Conservation (phyloP, 2,329 filamentous ascomycete species). For the Talaromyces verruculosus region DNA sequence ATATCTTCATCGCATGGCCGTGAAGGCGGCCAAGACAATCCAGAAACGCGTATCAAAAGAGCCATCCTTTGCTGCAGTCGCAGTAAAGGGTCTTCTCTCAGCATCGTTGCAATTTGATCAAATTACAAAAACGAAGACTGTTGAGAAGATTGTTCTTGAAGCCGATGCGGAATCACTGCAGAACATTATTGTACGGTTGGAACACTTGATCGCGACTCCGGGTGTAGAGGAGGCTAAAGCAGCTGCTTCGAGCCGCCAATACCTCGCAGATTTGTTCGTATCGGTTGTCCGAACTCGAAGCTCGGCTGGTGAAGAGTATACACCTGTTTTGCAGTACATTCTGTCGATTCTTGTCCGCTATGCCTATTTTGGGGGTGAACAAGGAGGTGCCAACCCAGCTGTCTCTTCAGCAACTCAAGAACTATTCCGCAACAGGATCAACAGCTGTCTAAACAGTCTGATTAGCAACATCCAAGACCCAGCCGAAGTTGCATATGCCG, state of each 20-base stretch:
- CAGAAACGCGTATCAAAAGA: conserved; percentile 63
- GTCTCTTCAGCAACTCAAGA: conserved; percentile 51
- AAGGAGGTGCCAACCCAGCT: conserved; percentile 34
- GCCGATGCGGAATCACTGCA: conserved; percentile 53
- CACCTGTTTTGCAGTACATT: conserved; percentile 46
- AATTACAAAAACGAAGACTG: conserved; percentile 78
- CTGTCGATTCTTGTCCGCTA: conserved; percentile 50
- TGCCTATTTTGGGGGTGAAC: conserved; percentile 50
- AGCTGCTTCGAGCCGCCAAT: conserved; percentile 49
- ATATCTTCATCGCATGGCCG: conserved; percentile 75
- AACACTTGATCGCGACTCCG: conserved; percentile 48
- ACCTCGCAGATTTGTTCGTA: conserved; percentile 55
- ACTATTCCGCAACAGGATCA: conserved; percentile 56
- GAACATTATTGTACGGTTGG: conserved; percentile 56
- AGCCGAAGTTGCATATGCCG: conserved; percentile 39
- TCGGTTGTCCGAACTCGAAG: conserved; percentile 47
- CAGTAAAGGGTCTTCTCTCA: conserved; percentile 66
- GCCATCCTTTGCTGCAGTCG: conserved; percentile 58
- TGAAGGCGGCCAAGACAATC: conserved; percentile 71
- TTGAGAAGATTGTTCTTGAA: conserved; percentile 70
- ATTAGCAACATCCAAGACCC: conserved; percentile 44
- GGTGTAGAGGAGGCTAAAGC: conserved; percentile 47
- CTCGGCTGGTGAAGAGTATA: conserved; percentile 37
- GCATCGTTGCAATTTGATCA: conserved; percentile 81
- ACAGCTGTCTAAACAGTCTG: conserved; percentile 55